Evolutionary conservation across 257 asterid genomes (phyloP), one percentile per base, ranked within the genome.

Genomic region (Fraxinus quadrangulata): DNA sequence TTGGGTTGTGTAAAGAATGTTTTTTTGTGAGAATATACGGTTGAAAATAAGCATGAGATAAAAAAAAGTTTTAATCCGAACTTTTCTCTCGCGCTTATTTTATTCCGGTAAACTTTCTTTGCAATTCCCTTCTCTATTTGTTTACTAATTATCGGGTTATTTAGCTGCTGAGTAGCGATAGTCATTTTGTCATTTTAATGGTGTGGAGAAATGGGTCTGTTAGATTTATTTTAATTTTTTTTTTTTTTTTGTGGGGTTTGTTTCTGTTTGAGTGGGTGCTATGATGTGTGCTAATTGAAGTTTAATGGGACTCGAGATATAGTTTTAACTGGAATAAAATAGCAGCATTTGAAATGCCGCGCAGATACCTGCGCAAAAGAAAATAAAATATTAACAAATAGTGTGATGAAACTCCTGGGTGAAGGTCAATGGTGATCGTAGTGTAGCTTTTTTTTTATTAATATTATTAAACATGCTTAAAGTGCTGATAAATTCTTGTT

Each of bases 331-430:
- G 56, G 2, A 4, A 14, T 3, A 47, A 42, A 16, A 47, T 47
- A 47, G 6, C 6, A 14, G n/a, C 16, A 47, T 47, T 0, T 1
- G 56, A 14, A 14, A 47, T 4, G 56, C n/a, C 17, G 56, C n/a
- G 1, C 6, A 54, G 26, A 0, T 6, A 54, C 26, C 11, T 1
- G 0, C n/a, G n/a, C 11, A 6, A 54, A 54, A 19, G 26, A 54
- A 54, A 54, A 54, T 17, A n/a, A 54, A 19, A 6, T 5, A 54
- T 17, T 1, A n/a, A 5, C 65, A 54, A 19, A 68, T 34, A 11
- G 39, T 79, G 79, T 54, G 85, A 81, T 79, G 34, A 79, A 85
- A 82, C 76, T 82, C 82, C 61, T 63, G 77, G 54, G 26, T 66
- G 78, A 81, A 54, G 21, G 33, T 19, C 47, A 45, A 21, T 6